phyloP scores from a whole-genome alignment of 2,329 filamentous ascomycete species.

The Leptoxyphium fumago region DNA sequence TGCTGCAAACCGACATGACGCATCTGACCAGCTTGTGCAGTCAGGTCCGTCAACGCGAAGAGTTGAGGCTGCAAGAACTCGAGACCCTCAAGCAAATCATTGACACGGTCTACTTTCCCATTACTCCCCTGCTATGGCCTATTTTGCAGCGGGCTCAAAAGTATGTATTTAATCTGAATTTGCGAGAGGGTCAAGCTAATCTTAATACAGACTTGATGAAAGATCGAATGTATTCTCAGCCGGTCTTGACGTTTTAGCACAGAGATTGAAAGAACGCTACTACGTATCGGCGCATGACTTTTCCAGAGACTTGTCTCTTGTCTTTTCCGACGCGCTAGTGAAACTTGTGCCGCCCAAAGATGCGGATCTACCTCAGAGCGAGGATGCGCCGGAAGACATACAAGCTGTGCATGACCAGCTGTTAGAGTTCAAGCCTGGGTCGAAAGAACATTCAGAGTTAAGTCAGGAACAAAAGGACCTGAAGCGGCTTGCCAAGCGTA shows the following conservation, averaged over 20 bases:
- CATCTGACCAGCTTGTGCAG: constrained; percentile 57
- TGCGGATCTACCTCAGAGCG: constrained; percentile 11
- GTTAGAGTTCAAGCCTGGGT: constrained; percentile 20
- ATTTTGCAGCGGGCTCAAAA: constrained; percentile 65
- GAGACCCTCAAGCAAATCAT: constrained; percentile 66
- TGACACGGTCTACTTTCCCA: constrained; percentile 82
- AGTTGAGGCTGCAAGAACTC: constrained; percentile 59
- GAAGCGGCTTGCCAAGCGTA: constrained; percentile 74
- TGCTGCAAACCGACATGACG: constrained; percentile 60
- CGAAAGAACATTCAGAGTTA: constrained; percentile 25
- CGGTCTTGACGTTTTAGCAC: constrained; percentile 37
- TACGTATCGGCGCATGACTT: constrained; percentile 49
- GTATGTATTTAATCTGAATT: constrained; percentile 41
- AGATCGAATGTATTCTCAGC: constrained; percentile 39
- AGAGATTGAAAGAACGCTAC: constrained; percentile 38
- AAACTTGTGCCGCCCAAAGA: constrained; percentile 11
- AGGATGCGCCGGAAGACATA: constrained; percentile 15
- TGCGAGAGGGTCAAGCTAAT: constrained; percentile 21
- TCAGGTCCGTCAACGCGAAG: constrained; percentile 60
- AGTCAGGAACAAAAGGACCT: constrained; percentile 60
- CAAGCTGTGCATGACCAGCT: constrained; percentile 28
- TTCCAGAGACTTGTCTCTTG: constrained; percentile 40
- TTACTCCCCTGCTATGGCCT: constrained; percentile 59
- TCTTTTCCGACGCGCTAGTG: constrained; percentile 38
- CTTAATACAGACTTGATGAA: constrained; percentile 41